phyloP scores from a whole-genome alignment of 2,329 filamentous ascomycete species.

The Aspergillus fijiensis region DNA sequence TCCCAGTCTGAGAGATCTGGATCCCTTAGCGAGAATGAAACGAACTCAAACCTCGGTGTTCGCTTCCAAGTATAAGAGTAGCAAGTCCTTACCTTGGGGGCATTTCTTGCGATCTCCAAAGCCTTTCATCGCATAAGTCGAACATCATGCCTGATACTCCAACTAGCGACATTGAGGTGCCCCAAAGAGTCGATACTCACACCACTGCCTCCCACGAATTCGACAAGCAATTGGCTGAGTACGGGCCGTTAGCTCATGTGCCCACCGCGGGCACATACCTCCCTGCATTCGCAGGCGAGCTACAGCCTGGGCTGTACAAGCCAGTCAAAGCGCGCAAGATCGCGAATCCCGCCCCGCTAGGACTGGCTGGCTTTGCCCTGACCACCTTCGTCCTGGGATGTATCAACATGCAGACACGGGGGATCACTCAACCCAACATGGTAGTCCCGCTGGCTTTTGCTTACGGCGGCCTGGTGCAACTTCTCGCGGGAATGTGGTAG shows the following conservation, averaged over 20 bases:
- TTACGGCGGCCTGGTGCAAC: slow-evolving; percentile 72
- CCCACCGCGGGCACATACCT: slow-evolving; percentile 41
- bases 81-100: too few relatives aligned
- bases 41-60: too few relatives aligned
- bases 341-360: slow-evolving; percentile 72
- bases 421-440: slow-evolving; percentile 60
- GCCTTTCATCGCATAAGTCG: too few relatives aligned
- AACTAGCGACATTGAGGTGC: neutral
- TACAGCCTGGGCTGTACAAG: slow-evolving; percentile 65
- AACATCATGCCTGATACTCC: neutral
- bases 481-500: slow-evolving; percentile 79
- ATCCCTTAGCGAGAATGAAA: too few relatives aligned
- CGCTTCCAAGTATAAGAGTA: too few relatives aligned
- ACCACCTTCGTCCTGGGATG: slow-evolving; percentile 75
- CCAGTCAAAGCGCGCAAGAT: slow-evolving; percentile 62
- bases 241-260: slow-evolving; percentile 45
- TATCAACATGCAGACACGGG: slow-evolving; percentile 65
- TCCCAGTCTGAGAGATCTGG: neutral
- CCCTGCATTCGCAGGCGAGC: slow-evolving; percentile 64
- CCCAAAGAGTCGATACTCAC: neutral
- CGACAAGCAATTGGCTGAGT: neutral
- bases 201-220: neutral
- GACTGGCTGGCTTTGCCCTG: slow-evolving; percentile 70
- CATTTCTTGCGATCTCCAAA: too few relatives aligned
- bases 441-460: slow-evolving; percentile 66